A percentile compares a stretch with the other conserved stretches of the same genome.
Evolutionary conservation across 805 yeast genomes (phyloP).

Genomic region (Candida dajiaensis): DNA sequence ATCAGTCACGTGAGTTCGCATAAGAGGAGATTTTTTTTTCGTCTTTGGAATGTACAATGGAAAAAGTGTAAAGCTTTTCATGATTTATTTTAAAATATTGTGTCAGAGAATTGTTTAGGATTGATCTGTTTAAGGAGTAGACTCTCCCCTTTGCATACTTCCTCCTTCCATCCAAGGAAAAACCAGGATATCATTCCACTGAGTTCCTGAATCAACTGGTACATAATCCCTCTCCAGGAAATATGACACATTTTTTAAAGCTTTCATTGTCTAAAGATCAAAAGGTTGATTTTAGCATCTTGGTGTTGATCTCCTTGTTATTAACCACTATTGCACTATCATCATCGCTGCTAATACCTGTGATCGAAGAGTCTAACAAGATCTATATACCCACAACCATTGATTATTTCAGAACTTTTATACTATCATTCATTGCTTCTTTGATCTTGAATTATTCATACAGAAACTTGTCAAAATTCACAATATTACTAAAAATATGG

Average conservation of each 20-base stretch:
- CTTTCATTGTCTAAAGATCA: not conserved
- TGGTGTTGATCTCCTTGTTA: not conserved
- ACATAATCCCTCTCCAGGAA: not conserved
- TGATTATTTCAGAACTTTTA: conserved; percentile 33
- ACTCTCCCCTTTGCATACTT: no score
- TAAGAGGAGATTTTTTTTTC: not conserved
- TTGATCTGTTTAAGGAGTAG: no score
- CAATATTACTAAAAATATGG: conserved; percentile 30
- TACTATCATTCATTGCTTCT: conserved; percentile 31
- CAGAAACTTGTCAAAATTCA: conserved; percentile 25
- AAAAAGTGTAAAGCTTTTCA: not conserved
- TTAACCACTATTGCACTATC: not conserved
- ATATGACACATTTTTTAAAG: not conserved
- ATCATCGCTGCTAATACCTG: conserved; percentile 3
- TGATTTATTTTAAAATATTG: not conserved
- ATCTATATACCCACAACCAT: conserved; percentile 30
- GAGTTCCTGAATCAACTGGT: not conserved
- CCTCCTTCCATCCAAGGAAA: no score
- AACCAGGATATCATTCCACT: no score
- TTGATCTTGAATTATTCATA: conserved; percentile 21
- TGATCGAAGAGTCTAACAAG: conserved; percentile 7
- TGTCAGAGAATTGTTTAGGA: no score
- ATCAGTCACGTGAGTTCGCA: conserved; percentile 1
- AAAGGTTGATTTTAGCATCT: not conserved
- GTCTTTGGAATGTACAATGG: no score